A percentile compares a stretch with the other conserved stretches of the same genome.
Conservation (phyloP, 176 grass and related monocot genomes). For the Chloris gayana region DNA sequence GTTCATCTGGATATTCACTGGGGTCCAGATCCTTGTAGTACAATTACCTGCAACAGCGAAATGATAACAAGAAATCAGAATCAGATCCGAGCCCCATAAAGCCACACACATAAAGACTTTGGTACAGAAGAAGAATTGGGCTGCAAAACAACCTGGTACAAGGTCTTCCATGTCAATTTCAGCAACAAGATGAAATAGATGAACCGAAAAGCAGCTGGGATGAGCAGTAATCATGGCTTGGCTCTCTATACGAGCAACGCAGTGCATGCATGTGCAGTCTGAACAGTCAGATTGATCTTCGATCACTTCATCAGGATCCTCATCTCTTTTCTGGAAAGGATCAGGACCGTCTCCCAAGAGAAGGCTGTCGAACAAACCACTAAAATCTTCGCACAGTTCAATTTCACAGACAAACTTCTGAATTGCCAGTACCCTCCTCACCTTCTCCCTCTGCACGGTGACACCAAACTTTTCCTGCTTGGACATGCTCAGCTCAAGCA, state of each 20-base stretch:
- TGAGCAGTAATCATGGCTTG: neutral
- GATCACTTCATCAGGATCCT: neutral
- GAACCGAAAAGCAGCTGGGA: neutral
- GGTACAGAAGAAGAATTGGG: neutral
- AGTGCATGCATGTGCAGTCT: neutral
- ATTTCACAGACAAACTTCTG: constrained; percentile 24
- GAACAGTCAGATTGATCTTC: neutral
- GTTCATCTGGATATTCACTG: constrained; percentile 6
- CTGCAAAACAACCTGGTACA: constrained; percentile 8
- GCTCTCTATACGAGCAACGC: neutral
- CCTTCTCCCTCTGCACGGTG: constrained; percentile 30
- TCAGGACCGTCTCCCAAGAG: neutral
- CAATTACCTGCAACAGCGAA: constrained; percentile 1
- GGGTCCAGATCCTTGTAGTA: neutral
- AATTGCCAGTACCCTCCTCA: neutral
- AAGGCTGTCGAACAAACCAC: neutral
- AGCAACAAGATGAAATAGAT: constrained; percentile 14
- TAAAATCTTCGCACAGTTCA: neutral
- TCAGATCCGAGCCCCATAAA: too few species aligned
- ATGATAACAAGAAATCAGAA: neutral
- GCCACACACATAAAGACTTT: neutral
- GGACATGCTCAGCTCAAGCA: constrained; percentile 20
- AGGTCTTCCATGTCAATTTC: constrained; percentile 21
- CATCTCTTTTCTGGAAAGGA: neutral
- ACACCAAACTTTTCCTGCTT: constrained; percentile 34